phyloP scores from a whole-genome alignment of 176 grass and related monocot genomes.

The Oryza meridionalis region DNA sequence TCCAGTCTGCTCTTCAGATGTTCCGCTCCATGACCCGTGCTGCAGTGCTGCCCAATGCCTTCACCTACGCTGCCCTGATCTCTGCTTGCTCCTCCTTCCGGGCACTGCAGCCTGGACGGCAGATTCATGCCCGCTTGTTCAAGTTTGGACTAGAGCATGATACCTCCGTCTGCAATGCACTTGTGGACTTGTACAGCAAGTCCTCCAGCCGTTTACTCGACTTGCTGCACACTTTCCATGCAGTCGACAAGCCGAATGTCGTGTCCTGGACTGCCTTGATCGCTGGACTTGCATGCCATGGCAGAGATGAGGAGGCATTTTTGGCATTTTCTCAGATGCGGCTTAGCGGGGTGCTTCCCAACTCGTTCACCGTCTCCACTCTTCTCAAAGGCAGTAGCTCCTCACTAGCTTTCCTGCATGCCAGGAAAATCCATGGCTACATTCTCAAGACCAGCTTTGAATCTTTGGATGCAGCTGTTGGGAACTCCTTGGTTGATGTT shows the following conservation, averaged over 20 bases:
- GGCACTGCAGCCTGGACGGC: slow-evolving; percentile 42
- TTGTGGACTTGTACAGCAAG: slow-evolving; percentile 74
- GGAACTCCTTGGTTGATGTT: slow-evolving; percentile 69
- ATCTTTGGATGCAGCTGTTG: slow-evolving; percentile 56
- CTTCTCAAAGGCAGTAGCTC: slow-evolving; percentile 64
- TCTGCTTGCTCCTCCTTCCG: slow-evolving; percentile 41
- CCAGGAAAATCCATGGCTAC: slow-evolving; percentile 64
- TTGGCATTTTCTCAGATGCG: slow-evolving; percentile 59
- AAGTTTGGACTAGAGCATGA: slow-evolving; percentile 57
- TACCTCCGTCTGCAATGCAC: slow-evolving; percentile 62
- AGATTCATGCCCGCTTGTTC: slow-evolving; percentile 65
- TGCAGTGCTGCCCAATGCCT: slow-evolving; percentile 52
- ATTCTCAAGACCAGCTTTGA: slow-evolving; percentile 68
- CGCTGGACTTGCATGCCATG: slow-evolving; percentile 46
- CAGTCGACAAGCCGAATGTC: slow-evolving; percentile 54
- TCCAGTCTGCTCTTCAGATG: slow-evolving; percentile 46
- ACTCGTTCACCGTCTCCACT: slow-evolving; percentile 75
- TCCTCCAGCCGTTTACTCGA: slow-evolving; percentile 39
- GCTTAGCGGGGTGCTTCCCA: slow-evolving; percentile 61
- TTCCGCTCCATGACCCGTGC: slow-evolving; percentile 54
- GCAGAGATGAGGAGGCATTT: slow-evolving; percentile 44
- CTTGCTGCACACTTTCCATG: slow-evolving; percentile 41
- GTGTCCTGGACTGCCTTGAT: slow-evolving; percentile 77
- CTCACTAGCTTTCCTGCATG: slow-evolving; percentile 37
- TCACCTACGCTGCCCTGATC: slow-evolving; percentile 71